Percentiles rank a stretch among this genome's conserved stretches.
Evolutionary conservation across 1,139 yeast genomes (phyloP).

Genomic region (Geotrichum klebahnii): DNA sequence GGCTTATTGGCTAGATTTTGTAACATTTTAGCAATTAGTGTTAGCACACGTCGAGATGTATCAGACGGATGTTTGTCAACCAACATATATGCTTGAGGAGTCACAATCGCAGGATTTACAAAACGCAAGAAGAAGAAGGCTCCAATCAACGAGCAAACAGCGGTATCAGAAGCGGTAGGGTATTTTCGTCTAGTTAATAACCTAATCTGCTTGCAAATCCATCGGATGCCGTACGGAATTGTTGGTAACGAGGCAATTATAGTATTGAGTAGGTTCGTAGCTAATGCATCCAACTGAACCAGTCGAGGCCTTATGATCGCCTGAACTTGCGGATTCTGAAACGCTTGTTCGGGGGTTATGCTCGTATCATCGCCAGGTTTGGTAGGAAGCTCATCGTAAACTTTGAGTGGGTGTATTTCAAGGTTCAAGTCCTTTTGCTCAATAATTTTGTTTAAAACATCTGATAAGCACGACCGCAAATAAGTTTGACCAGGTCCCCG

Average conservation of each 20-base stretch:
- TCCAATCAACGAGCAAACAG: slow-evolving; percentile 58
- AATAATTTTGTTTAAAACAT: slow-evolving; percentile 36
- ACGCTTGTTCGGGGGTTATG: slow-evolving; percentile 38
- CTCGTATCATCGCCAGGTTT: slow-evolving; percentile 26
- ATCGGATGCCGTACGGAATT: slow-evolving; percentile 70
- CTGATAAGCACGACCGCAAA: slow-evolving; percentile 38
- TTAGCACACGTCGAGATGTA: slow-evolving; percentile 64
- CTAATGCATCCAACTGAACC: slow-evolving; percentile 43
- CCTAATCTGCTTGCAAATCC: slow-evolving; percentile 70
- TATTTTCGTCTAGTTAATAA: slow-evolving; percentile 60
- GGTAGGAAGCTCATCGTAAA: slow-evolving; percentile 37
- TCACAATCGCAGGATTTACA: slow-evolving; percentile 86
- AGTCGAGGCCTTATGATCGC: slow-evolving; percentile 37
- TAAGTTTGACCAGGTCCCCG: slow-evolving; percentile 46
- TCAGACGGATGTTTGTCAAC: slow-evolving; percentile 40
- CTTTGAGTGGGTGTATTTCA: slow-evolving; percentile 41
- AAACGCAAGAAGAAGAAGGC: slow-evolving; percentile 81
- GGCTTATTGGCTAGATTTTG: slow-evolving; percentile 78
- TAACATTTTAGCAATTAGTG: slow-evolving; percentile 77
- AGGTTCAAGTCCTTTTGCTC: slow-evolving; percentile 36
- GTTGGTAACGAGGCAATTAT: slow-evolving; percentile 53
- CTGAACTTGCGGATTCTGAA: slow-evolving; percentile 35
- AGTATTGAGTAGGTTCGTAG: slow-evolving; percentile 57
- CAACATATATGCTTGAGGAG: slow-evolving; percentile 68
- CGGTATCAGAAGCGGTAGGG: slow-evolving; percentile 55